Evolutionary conservation across 371 early-diverging fungal genomes (phyloP).

Genomic region (Cokeromyces recurvatus): DNA sequence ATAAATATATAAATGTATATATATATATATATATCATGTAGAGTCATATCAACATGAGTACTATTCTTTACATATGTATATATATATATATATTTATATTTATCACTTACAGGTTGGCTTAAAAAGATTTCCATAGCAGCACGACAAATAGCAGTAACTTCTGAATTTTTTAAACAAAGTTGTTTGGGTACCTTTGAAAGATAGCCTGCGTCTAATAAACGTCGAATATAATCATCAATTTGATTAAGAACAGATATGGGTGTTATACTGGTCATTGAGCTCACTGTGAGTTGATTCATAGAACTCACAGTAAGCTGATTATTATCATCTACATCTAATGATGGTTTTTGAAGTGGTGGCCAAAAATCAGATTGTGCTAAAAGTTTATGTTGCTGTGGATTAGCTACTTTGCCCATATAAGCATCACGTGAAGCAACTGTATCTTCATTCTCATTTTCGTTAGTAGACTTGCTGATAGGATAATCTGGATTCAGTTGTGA

Average conservation of each 20-base stretch:
- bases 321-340: conserved; percentile 7
- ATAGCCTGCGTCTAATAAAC: conserved; percentile 75
- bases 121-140: conserved; percentile 87
- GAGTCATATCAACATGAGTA: too few relatives aligned
- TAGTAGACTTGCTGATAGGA: conserved; percentile 6
- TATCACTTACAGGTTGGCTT: conserved; percentile 71
- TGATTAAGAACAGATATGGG: conserved; percentile 28
- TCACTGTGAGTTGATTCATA: conserved; percentile 41
- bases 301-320: conserved; percentile 43
- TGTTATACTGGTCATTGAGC: conserved; percentile 28
- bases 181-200: conserved; percentile 68
- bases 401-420: conserved; percentile 30
- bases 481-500: conserved; percentile 42
- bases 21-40: too few relatives aligned
- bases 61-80: neutral
- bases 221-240: conserved; percentile 81
- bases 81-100: too few relatives aligned
- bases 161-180: conserved; percentile 77
- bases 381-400: conserved; percentile 38
- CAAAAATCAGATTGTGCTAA: conserved; percentile 37
- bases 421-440: conserved; percentile 23
- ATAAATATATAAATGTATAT: too few relatives aligned
- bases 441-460: conserved; percentile 21
- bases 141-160: conserved; percentile 85
- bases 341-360: conserved; percentile 18